A percentile compares a stretch with the other conserved stretches of the same genome.
Evolutionary conservation across 1,284 basidiomycete genomes (phyloP).

Genomic region (Coniferiporia weirii): DNA sequence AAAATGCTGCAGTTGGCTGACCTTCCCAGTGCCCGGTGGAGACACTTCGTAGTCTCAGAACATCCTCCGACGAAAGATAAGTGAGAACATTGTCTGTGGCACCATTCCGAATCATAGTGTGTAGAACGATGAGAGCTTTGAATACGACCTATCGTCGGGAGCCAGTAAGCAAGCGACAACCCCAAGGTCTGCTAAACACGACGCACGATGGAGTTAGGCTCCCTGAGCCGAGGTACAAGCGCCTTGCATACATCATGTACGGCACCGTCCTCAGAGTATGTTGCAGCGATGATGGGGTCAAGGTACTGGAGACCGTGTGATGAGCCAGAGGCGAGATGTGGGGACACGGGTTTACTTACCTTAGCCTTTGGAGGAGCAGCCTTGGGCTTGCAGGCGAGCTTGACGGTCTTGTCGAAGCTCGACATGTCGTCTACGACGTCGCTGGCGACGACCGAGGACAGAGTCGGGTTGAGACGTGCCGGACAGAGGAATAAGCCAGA

Average conservation of each 20-base stretch:
- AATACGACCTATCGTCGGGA: conserved; percentile 71
- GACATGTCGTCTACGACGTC: conserved; percentile 42
- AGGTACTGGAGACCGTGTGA: conserved; percentile 49
- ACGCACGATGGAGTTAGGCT: conserved; percentile 85
- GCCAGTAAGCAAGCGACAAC: background rate
- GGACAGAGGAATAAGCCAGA: background rate
- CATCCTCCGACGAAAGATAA: conserved; percentile 75
- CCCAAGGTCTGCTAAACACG: background rate
- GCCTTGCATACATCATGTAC: conserved; percentile 90
- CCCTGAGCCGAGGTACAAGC: conserved; percentile 76
- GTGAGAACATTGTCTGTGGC: conserved; percentile 87
- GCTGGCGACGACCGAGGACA: background rate
- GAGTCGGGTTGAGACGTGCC: background rate
- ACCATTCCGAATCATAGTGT: conserved; percentile 93
- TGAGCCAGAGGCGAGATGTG: background rate
- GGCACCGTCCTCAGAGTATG: conserved; percentile 88
- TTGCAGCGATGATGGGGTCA: conserved; percentile 91
- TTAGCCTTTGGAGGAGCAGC: conserved; percentile 90
- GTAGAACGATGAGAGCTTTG: conserved; percentile 92
- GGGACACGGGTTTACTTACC: conserved; percentile 36
- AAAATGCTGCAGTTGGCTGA: conserved; percentile 30
- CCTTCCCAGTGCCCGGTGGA: conserved; percentile 78
- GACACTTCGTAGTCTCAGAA: conserved; percentile 77
- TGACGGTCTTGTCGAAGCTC: conserved; percentile 82
- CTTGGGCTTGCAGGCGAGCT: conserved; percentile 93